Evolutionary conservation across 345 rosid species (phyloP).

Genomic region (Gossypium anomalum): DNA sequence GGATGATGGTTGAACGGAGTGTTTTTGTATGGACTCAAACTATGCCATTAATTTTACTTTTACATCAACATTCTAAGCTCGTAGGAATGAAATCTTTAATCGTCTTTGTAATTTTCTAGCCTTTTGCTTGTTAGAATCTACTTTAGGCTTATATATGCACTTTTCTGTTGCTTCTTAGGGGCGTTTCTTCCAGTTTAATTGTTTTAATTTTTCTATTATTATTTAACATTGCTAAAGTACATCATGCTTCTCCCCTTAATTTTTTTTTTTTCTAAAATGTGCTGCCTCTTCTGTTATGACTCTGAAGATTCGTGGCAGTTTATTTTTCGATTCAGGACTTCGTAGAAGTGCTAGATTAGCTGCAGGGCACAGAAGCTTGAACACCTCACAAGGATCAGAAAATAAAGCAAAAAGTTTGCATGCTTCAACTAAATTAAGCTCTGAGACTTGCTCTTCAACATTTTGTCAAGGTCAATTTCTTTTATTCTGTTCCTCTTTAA

Average conservation of each 20-base stretch:
- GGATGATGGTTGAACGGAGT: background rate
- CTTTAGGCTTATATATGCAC: background rate
- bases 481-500: background rate
- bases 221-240: background rate
- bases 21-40: background rate
- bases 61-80: background rate
- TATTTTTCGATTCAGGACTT: slow-evolving; percentile 66
- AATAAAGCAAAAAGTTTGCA: slow-evolving; percentile 38
- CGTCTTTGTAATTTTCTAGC: background rate
- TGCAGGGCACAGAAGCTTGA: slow-evolving; percentile 44
- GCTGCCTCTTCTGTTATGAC: slow-evolving; percentile 17
- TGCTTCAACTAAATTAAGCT: slow-evolving; percentile 38
- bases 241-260: background rate
- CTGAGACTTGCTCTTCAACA: slow-evolving; percentile 53
- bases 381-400: slow-evolving; percentile 35
- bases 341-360: slow-evolving; percentile 82
- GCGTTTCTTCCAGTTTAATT: background rate
- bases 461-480: slow-evolving; percentile 56
- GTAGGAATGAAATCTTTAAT: background rate
- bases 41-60: background rate
- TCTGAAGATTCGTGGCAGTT: slow-evolving; percentile 49
- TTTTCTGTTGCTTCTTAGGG: background rate
- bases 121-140: background rate
- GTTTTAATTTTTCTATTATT: background rate
- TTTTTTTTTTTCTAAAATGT: background rate